phyloP scores from a whole-genome alignment of 352 stramenopile genomes.

The Phytophthora palmivora region DNA sequence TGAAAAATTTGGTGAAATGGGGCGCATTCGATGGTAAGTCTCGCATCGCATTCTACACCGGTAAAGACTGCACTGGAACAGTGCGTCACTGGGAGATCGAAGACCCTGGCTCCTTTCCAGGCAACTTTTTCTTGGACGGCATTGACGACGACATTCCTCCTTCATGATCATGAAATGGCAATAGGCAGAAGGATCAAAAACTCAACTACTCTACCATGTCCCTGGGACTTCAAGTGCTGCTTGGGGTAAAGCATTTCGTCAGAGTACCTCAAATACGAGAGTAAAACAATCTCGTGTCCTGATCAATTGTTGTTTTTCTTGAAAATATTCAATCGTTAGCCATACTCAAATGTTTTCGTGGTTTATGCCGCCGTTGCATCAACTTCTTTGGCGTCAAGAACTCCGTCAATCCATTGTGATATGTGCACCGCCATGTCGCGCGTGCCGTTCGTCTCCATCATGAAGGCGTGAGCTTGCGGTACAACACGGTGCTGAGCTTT shows the following conservation, averaged over 20 bases:
- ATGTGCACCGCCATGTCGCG: conserved; percentile 73
- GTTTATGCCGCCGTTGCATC: conserved; percentile 26
- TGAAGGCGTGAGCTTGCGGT: conserved; percentile 74
- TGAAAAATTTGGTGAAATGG: conserved; percentile 10
- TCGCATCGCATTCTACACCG: conserved; percentile 37
- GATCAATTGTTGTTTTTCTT: conserved; percentile 1
- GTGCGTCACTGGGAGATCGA: conserved; percentile 28
- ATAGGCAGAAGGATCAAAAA: too few species aligned
- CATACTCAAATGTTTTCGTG: conserved; percentile 1
- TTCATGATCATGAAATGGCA: conserved; percentile 47
- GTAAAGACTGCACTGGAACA: conserved; percentile 22
- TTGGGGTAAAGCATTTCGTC: conserved; percentile 3
- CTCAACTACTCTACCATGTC: conserved; percentile 26
- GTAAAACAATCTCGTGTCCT: neutral
- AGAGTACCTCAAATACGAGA: neutral
- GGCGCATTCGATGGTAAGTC: conserved; percentile 16
- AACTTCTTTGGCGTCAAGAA: conserved; percentile 31
- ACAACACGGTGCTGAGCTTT: conserved; percentile 57
- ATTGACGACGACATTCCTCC: conserved; percentile 34
- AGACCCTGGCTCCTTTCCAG: conserved; percentile 9
- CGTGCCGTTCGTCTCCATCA: conserved; percentile 74
- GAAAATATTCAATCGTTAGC: conserved; percentile 20
- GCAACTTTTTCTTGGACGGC: conserved; percentile 29
- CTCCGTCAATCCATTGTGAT: conserved; percentile 57
- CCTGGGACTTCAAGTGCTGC: conserved; percentile 30